Evolutionary conservation across 768 basidiomycete genomes (phyloP), one percentile per base, ranked within the genome.

Genomic region (Suillus variegatus): DNA sequence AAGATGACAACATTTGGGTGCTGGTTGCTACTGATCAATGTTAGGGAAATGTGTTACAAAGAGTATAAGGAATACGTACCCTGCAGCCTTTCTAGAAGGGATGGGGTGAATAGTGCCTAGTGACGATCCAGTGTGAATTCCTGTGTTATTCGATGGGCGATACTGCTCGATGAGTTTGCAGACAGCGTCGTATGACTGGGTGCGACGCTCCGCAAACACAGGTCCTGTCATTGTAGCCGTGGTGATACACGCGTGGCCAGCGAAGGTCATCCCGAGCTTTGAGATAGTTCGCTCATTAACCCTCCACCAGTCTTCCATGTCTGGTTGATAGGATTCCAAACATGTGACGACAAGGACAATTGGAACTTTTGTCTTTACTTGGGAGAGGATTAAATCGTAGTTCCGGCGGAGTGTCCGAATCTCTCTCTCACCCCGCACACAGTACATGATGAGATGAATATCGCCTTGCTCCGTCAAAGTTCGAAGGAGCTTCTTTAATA

Each of bases 361-460:
- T 12, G 76, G 79, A 1, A 79, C 82, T 12, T 68, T 64, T n/a
- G 68, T 66, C 18, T 69, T 68, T 56, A 81, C 80, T 60, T 83
- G 76, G 57, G 81, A 74, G 41, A 63, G 68, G 80, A 74, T 10
- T 79, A 49, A 63, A 61, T 69, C 70, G 70, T 79, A 82, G 60
- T 82, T 81, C 43, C 71, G 73, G n/a, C 74, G 69, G 38, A 76
- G 69, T 3, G 76, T 70, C 12, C 76, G 76, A 35, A 69, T 79
- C 71, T 81, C 74, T 32, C 76, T 71, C 3, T 81, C 79, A 38
- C 72, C 79, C 20, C 78, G 76, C 64, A 81, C 73, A 54, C 77
- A 77, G 65, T 77, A 80, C 5, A 83, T 66, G 41, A 83, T 68
- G 28, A 84, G 77, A 66, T 73, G 77, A 28, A 82, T 69, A 3